Conservation (phyloP, 768 basidiomycete species). For the Tulasnella sp. region DNA sequence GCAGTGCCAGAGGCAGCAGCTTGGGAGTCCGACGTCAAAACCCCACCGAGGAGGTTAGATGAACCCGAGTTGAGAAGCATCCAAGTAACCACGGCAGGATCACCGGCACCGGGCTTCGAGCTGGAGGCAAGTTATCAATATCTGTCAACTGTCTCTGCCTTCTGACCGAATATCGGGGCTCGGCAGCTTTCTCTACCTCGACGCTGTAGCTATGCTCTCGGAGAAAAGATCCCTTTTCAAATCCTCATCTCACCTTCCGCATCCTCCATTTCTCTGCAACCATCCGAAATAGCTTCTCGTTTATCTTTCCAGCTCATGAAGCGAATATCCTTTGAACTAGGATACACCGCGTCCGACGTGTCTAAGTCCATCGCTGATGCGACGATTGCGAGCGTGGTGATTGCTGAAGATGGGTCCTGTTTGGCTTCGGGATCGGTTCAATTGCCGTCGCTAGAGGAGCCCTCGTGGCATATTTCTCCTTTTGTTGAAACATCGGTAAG, state of each 20-base stretch:
- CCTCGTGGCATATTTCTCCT: neutral
- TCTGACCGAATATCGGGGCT: neutral
- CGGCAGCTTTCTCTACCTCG: neutral
- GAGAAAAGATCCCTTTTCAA: neutral
- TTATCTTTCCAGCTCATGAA: neutral
- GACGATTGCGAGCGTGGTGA: neutral
- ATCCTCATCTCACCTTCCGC: neutral
- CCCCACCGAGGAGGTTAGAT: neutral
- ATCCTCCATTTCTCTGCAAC: neutral
- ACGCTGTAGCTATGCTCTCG: neutral
- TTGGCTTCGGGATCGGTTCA: neutral
- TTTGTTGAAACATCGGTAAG: neutral
- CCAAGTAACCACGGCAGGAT: neutral
- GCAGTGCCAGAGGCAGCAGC: neutral
- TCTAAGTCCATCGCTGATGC: neutral
- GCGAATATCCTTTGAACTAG: neutral
- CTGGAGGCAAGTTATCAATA: neutral
- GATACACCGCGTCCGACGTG: neutral
- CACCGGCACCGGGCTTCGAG: neutral
- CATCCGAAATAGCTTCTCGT: neutral
- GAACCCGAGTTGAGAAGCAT: neutral
- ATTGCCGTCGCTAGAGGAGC: neutral
- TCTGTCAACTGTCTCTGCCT: neutral
- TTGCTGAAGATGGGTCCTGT: neutral
- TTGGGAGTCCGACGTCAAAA: neutral